Evolutionary conservation across 2,329 filamentous ascomycete species (phyloP), one percentile per base, ranked within the genome.

Genomic region (Knoxdaviesia capensis): DNA sequence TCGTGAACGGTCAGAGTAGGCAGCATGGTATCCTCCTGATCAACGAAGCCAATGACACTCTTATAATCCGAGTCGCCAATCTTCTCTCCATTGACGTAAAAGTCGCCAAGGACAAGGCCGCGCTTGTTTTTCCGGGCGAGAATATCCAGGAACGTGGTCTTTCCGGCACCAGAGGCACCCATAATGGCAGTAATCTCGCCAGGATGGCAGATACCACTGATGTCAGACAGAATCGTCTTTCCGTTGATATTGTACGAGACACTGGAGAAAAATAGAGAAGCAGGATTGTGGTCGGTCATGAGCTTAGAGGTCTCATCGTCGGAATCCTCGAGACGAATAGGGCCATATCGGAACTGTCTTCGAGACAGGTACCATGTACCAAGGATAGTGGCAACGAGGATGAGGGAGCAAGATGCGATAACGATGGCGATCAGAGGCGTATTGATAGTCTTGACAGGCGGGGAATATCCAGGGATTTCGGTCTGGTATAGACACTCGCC

Each of bases 151-250:
- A 98, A 96, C 0, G 86, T 94, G 0, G 90, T 98, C 62, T 98
- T 98, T 45, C 90, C 90, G 36, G 90, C 92, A 31, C 90, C 90
- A 1, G 90, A 98, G 6, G 90, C 88, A 44, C 90, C 90, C 88
- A 98, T 98, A 52, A 98, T 93, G 6, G 90, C 90, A 49, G 88
- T 84, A 6, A 96, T 74, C 56, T 98, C 86, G n/a, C 92, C 92
- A 3, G 88, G 86, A 50, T 81, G 80, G n/a, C 88, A 87, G 36
- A 85, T 77, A 39, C 90, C 90, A 48, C 80, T 77, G 33, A 98
- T 80, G 9, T 72, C 74, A 10, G 71, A 69, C 3, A 98, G 66
- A 39, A 98, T 94, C 41, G 81, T 70, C 59, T 84, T 94, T 35
- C 85, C 85, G 48, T 92, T 93, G 34, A 98, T 68, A 28, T 71